Conservation (phyloP, 495 filamentous ascomycete species). For the Penicillium salamii region DNA sequence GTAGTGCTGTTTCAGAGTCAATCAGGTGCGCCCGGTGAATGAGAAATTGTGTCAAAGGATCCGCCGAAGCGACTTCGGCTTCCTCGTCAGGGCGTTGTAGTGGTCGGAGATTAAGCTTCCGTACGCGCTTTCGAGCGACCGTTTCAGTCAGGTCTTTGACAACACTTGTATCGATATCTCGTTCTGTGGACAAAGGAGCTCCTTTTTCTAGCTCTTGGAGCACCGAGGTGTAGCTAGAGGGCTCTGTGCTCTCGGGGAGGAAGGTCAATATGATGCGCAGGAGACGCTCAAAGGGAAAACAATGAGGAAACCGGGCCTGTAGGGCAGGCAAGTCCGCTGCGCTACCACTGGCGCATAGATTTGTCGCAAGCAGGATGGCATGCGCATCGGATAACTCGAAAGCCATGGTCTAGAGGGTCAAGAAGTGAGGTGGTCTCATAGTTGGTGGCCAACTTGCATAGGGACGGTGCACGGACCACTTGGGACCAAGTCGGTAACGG, state of each 20-base stretch:
- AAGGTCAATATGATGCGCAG: conserved; percentile 82
- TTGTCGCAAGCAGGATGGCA: conserved; percentile 47
- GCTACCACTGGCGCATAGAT: conserved; percentile 50
- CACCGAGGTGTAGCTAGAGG: conserved; percentile 60
- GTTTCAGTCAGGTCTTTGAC: conserved; percentile 61
- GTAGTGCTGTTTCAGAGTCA: conserved; percentile 73
- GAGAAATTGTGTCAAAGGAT: conserved; percentile 67
- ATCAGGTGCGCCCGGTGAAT: conserved; percentile 72
- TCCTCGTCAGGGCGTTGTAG: conserved; percentile 51
- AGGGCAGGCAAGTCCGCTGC: conserved; percentile 61
- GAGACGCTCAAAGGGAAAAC: conserved; percentile 63
- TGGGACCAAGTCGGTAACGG: conserved; percentile 38
- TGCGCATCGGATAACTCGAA: conserved; percentile 46
- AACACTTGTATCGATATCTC: conserved; percentile 52
- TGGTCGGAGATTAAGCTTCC: conserved; percentile 65
- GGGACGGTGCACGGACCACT: conserved; percentile 26
- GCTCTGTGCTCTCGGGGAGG: conserved; percentile 72
- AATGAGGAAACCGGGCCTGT: conserved; percentile 53
- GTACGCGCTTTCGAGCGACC: conserved; percentile 65
- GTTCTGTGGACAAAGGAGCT: conserved; percentile 21
- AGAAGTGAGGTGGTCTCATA: conserved; percentile 21
- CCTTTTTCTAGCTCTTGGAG: conserved; percentile 54
- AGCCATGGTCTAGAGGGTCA: conserved; percentile 31
- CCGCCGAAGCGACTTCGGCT: conserved; percentile 41
- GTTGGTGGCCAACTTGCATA: conserved; percentile 24